Evolutionary conservation across 805 yeast species (phyloP), one percentile per base, ranked within the genome.

Genomic region (Hanseniaspora taiwanica): DNA sequence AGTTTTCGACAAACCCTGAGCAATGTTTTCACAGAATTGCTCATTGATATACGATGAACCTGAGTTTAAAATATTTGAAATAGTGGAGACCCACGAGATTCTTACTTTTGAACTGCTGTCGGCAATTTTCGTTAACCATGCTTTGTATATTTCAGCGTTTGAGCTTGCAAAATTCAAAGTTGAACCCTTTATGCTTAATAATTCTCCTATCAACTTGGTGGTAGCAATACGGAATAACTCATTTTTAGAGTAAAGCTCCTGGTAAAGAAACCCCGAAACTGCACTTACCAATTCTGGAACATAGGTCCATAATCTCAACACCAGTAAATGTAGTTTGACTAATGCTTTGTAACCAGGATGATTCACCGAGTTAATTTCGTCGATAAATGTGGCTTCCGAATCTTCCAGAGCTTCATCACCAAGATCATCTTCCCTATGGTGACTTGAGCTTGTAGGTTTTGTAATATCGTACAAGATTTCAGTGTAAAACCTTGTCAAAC

Each of bases 181-280:
- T 1, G 78, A 66, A 8, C 59, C 58, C 10, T 63, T 55, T 0
- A 74, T 60, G 14, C 36, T 12, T 1, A 85, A 55, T 53, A 87
- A 73, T 32, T 68, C 58, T 0, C 94, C 89, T 2, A 87, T 69
- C 0, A 91, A 72, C 35, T 72, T 72, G 0, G 93, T 81, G 0
- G 94, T 86, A 40, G 80, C 57, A 0, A 68, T 53, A 46, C 96
- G 68, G 16, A 81, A 65, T 13, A 64, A 56, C 23, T 72, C 75
- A 47, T 76, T 72, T 33, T 79, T 82, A 0, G 94, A 84, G 43
- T 74, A 75, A 33, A 86, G 60, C 48, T 86, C 94, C 50, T 82
- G 85, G 47, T 82, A 83, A 3, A 86, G 63, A 39, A 83, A 69
- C 0, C 94, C 91, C 67, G 82, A 73, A 0, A 81, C 80, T 1